Conservation (phyloP, 2,329 filamentous ascomycete species). For the Pseudogymnoascus sp. region DNA sequence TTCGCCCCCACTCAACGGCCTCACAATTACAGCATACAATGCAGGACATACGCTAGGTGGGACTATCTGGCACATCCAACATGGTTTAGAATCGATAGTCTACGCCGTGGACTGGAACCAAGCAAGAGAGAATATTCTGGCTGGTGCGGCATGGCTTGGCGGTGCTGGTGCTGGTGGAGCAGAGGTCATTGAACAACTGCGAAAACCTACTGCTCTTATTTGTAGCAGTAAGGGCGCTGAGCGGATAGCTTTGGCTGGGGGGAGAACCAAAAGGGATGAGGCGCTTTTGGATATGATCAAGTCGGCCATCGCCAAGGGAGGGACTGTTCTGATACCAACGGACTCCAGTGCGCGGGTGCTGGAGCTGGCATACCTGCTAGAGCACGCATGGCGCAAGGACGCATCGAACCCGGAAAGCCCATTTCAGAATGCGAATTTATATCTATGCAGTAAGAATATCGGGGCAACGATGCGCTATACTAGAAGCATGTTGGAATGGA, state of each 20-base stretch:
- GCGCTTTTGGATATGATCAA: slow-evolving; percentile 76
- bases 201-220: slow-evolving; percentile 87
- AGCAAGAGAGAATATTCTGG: slow-evolving; percentile 88
- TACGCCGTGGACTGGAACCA: slow-evolving; percentile 99
- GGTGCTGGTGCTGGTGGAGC: slow-evolving; percentile 72
- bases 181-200: slow-evolving; percentile 87
- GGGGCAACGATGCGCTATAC: slow-evolving; percentile 86
- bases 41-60: slow-evolving; percentile 92
- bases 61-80: slow-evolving; percentile 98
- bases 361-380: slow-evolving; percentile 84
- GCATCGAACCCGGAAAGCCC: slow-evolving; percentile 44
- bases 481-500: slow-evolving; percentile 97
- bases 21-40: slow-evolving; percentile 95
- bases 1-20: slow-evolving; percentile 79
- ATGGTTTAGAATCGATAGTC: slow-evolving; percentile 92
- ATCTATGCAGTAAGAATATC: slow-evolving; percentile 78
- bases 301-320: slow-evolving; percentile 69
- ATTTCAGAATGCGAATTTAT: slow-evolving; percentile 55
- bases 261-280: slow-evolving; percentile 77
- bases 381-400: slow-evolving; percentile 80
- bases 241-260: slow-evolving; percentile 60
- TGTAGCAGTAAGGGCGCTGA: slow-evolving; percentile 82
- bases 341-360: slow-evolving; percentile 93
- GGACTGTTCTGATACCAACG: slow-evolving; percentile 86
- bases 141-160: slow-evolving; percentile 88